Percentiles rank a stretch among this genome's conserved stretches.
phyloP scores from a whole-genome alignment of 2,329 filamentous ascomycete genomes.

The Xylaria sp. region DNA sequence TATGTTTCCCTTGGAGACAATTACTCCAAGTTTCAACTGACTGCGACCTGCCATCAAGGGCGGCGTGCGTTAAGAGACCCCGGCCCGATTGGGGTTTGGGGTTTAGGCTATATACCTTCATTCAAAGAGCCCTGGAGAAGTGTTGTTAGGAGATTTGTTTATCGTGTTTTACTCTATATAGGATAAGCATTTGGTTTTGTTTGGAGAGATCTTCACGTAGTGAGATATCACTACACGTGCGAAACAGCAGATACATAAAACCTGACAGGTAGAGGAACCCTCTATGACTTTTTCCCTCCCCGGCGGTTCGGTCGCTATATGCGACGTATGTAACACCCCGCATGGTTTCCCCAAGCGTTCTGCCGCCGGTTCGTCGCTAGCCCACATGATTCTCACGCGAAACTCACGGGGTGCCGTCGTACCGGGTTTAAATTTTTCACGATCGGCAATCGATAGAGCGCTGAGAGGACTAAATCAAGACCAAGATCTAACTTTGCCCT shows the following conservation, averaged over 20 bases:
- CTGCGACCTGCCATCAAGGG: constrained; percentile 10
- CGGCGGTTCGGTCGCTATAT: not conserved
- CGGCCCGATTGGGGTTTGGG: not conserved
- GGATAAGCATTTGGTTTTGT: not conserved
- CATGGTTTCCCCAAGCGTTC: not conserved
- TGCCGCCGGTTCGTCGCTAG: not conserved
- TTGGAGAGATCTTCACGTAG: not conserved
- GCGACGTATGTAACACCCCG: not conserved
- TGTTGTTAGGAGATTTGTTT: not conserved
- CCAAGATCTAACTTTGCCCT: not conserved
- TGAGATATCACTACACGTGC: not conserved
- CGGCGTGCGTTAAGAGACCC: constrained; percentile 1
- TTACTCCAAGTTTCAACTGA: constrained; percentile 13
- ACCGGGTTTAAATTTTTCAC: not conserved
- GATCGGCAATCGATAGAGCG: not conserved
- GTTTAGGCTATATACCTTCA: constrained; percentile 34
- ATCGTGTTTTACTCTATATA: not conserved
- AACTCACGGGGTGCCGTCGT: not conserved
- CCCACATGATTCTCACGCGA: not conserved
- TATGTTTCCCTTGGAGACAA: constrained; percentile 4
- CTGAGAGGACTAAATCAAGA: not conserved
- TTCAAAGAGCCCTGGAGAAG: not conserved
- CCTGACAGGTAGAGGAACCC: not conserved
- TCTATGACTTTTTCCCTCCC: not conserved
- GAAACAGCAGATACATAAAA: not conserved